A percentile compares a stretch with the other conserved stretches of the same genome.
Evolutionary conservation across 345 rosid species (phyloP).

Genomic region (Syzygium aromaticum): DNA sequence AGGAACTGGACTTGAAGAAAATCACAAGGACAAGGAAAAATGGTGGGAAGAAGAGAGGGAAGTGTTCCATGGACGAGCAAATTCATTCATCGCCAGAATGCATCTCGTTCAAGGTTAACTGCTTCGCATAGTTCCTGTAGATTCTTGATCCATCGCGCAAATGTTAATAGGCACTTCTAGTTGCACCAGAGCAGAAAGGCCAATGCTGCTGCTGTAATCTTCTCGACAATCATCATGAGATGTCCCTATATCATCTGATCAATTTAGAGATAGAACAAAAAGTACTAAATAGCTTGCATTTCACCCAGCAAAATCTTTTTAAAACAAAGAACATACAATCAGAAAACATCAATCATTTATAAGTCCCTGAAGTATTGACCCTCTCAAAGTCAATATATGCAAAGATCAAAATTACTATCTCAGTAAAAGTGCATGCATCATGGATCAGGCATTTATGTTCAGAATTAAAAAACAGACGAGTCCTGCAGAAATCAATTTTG

Average conservation of each 20-base stretch:
- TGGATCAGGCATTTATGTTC: neutral
- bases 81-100: constrained; percentile 90
- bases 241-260: neutral
- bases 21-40: constrained; percentile 41
- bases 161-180: neutral
- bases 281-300: neutral
- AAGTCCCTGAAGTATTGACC: neutral
- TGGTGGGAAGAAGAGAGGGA: constrained; percentile 91
- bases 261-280: neutral
- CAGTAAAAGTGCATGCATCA: neutral
- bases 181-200: neutral
- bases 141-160: neutral
- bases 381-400: neutral
- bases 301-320: neutral
- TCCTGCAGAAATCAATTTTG: neutral
- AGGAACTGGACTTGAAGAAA: constrained; percentile 32
- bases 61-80: constrained; percentile 66
- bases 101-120: constrained; percentile 88
- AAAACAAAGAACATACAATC: neutral
- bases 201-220: neutral
- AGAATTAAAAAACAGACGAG: neutral
- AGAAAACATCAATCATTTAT: neutral
- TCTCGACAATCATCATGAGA: neutral
- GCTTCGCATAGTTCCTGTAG: neutral
- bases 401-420: neutral